These are phyloP conservation scores for Paracamarosporium sp. DNA, from an alignment of 2,329 filamentous ascomycete species.

Conservation along the genomic window DNA sequence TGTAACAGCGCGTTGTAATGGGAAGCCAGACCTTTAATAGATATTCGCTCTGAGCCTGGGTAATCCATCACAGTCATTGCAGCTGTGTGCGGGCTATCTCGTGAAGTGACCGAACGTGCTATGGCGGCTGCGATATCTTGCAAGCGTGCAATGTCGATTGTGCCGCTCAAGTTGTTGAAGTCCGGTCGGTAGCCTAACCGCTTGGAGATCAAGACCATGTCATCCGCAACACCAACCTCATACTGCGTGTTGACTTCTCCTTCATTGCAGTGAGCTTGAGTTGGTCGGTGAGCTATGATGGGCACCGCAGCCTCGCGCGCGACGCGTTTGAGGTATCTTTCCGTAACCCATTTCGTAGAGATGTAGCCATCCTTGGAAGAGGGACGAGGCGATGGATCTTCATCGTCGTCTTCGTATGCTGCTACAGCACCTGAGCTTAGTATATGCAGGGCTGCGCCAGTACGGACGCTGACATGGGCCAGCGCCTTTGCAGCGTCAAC, in stretches of 20 bases:
- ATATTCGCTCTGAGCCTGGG: conserved; percentile 7
- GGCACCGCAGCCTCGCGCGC: conserved; percentile 4
- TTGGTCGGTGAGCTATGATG: conserved; percentile 11
- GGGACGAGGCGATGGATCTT: not conserved
- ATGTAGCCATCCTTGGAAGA: conserved; percentile 11
- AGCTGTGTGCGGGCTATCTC: not conserved
- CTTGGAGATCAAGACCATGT: conserved; percentile 10
- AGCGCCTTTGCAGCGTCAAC: conserved; percentile 20
- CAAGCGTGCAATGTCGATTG: conserved; percentile 10
- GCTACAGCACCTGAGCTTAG: conserved; percentile 12
- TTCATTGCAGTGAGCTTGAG: conserved; percentile 1
- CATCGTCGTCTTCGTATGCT: conserved; percentile 8
- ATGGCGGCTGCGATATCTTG: conserved; percentile 7
- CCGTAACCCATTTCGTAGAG: conserved; percentile 12
- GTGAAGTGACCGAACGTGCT: conserved; percentile 7
- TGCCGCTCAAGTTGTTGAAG: conserved; percentile 10
- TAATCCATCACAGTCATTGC: conserved; percentile 10
- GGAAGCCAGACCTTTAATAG: conserved; percentile 7
- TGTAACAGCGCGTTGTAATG: not conserved
- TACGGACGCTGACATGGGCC: not conserved
- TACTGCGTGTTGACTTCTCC: not conserved
- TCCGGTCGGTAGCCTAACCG: conserved; percentile 8
- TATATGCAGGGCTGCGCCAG: conserved; percentile 6
- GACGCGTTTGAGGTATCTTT: conserved; percentile 10
- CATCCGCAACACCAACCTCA: conserved; percentile 3